phyloP scores from a whole-genome alignment of 331 rosid genomes.

The Spiraea crenata region DNA sequence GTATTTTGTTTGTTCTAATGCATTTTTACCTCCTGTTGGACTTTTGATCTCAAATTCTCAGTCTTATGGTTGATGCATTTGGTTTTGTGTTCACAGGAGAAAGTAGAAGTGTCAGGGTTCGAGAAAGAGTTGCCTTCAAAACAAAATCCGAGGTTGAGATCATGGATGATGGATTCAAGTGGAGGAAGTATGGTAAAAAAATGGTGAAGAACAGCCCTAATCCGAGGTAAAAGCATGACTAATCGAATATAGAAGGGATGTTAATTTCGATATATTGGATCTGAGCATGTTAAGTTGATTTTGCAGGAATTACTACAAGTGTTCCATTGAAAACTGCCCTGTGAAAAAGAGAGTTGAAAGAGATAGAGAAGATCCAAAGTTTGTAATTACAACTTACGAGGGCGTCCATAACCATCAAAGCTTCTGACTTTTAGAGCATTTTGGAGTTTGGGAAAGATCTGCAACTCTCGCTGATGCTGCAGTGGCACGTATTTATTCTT shows the following conservation, averaged over 20 bases:
- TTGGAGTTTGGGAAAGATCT: slow-evolving; percentile 1
- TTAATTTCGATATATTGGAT: background rate
- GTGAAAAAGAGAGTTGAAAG: slow-evolving; percentile 96
- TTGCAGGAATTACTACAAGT: slow-evolving; percentile 85
- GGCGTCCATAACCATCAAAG: slow-evolving; percentile 73
- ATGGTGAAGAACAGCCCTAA: slow-evolving; percentile 86
- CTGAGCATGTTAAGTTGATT: background rate
- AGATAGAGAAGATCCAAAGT: slow-evolving; percentile 63
- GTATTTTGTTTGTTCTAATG: too few species aligned
- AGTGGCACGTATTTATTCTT: too few species aligned
- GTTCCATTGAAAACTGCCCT: slow-evolving; percentile 74
- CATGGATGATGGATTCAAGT: slow-evolving; percentile 77
- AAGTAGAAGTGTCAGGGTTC: slow-evolving; percentile 14
- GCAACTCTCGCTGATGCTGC: too few species aligned
- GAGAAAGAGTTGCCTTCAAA: slow-evolving; percentile 61
- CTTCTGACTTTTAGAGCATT: slow-evolving; percentile 9
- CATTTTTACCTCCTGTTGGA: too few species aligned
- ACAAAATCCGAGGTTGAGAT: slow-evolving; percentile 68
- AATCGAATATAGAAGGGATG: background rate
- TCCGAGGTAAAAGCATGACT: slow-evolving; percentile 50
- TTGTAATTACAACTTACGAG: slow-evolving; percentile 89
- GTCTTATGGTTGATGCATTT: background rate
- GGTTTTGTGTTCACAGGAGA: slow-evolving; percentile 36
- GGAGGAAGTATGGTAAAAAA: slow-evolving; percentile 94
- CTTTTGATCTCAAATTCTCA: background rate